phyloP scores from a whole-genome alignment of 2,329 filamentous ascomycete genomes.

The Raffaelea albimanens region DNA sequence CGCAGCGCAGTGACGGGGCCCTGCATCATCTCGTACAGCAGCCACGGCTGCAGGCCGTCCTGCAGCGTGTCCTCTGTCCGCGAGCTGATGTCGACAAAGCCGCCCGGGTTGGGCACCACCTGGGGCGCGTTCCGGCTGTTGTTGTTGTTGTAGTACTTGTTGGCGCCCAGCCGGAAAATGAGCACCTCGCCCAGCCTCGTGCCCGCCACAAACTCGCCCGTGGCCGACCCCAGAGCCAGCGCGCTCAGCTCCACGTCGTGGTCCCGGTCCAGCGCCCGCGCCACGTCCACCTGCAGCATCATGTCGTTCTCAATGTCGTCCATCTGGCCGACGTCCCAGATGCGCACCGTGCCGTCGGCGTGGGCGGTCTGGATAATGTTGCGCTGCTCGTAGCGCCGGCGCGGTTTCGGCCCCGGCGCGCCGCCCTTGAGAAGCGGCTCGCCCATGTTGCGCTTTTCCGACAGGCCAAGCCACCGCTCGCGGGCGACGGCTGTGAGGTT shows the following conservation, averaged over 20 bases:
- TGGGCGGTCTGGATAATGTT: slow-evolving; percentile 83
- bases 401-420: slow-evolving; percentile 56
- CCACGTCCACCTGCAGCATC: slow-evolving; percentile 77
- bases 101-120: slow-evolving; percentile 52
- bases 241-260: slow-evolving; percentile 66
- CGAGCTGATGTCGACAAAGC: slow-evolving; percentile 63
- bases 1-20: slow-evolving; percentile 71
- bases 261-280: slow-evolving; percentile 69
- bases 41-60: slow-evolving; percentile 59
- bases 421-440: slow-evolving; percentile 74
- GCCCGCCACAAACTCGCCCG: slow-evolving; percentile 78
- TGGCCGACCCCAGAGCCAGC: slow-evolving; percentile 72
- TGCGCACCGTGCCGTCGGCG: slow-evolving; percentile 78
- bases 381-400: slow-evolving; percentile 71
- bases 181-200: slow-evolving; percentile 75
- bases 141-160: slow-evolving; percentile 61
- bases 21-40: slow-evolving; percentile 73
- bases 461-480: slow-evolving; percentile 79
- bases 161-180: slow-evolving; percentile 80
- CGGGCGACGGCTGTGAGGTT: slow-evolving; percentile 67
- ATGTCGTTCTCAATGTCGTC: slow-evolving; percentile 86
- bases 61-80: slow-evolving; percentile 64
- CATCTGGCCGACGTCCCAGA: slow-evolving; percentile 87
- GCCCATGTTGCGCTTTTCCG: slow-evolving; percentile 72
- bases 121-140: slow-evolving; percentile 21